phyloP scores from a whole-genome alignment of 805 yeast species.

The Cyberlindnera saturnus region DNA sequence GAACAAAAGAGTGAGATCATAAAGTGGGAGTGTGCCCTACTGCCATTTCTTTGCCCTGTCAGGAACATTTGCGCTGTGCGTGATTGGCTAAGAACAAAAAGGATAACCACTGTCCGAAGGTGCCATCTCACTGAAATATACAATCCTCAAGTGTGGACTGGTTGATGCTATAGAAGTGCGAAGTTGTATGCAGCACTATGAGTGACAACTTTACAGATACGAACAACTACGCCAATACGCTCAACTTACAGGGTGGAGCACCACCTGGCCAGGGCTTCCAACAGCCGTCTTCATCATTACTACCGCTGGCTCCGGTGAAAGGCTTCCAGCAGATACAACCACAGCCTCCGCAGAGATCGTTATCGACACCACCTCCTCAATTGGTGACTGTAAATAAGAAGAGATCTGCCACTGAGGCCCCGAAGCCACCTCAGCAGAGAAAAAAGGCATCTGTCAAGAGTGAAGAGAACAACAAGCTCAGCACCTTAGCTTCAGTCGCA shows the following conservation, averaged over 20 bases:
- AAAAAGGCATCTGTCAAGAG: conserved; percentile 4
- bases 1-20: too few species aligned
- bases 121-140: too few species aligned
- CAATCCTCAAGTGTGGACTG: background rate
- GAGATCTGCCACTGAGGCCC: conserved; percentile 3
- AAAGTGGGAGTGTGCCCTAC: too few species aligned
- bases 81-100: too few species aligned
- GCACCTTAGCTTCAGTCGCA: conserved; percentile 11
- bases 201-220: conserved; percentile 27
- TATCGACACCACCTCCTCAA: too few species aligned
- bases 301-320: background rate
- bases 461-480: conserved; percentile 12
- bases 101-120: too few species aligned
- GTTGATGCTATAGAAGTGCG: background rate
- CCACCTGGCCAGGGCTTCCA: background rate
- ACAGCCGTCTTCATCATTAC: background rate
- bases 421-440: conserved; percentile 1
- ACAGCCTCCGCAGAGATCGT: background rate
- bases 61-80: too few species aligned
- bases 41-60: too few species aligned
- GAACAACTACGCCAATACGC: conserved; percentile 19
- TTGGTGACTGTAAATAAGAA: conserved; percentile 5
- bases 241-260: conserved; percentile 7
- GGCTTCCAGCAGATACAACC: conserved; percentile 4
- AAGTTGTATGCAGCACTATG: conserved; percentile 10